A percentile compares a stretch with the other conserved stretches of the same genome.
Conservation (phyloP, 768 basidiomycete genomes). For the Hemileccinum impolitum region DNA sequence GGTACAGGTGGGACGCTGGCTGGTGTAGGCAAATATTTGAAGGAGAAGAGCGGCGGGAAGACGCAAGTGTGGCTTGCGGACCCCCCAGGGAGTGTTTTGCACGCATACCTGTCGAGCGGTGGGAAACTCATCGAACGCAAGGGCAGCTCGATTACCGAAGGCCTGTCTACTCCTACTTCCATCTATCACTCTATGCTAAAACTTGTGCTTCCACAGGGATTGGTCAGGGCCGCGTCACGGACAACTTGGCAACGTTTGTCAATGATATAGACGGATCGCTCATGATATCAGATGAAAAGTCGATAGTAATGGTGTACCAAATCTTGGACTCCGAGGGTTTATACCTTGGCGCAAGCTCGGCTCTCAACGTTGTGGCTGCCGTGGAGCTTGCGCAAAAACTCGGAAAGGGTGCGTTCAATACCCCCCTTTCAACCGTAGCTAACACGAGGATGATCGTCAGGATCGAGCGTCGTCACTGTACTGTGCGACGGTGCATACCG, state of each 20-base stretch:
- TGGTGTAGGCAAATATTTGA: slow-evolving; percentile 79
- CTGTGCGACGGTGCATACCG: slow-evolving; percentile 96
- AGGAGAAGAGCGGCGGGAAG: slow-evolving; percentile 74
- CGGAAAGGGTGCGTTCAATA: slow-evolving; percentile 59
- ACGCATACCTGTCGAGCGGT: slow-evolving; percentile 78
- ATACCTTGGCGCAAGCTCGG: slow-evolving; percentile 92
- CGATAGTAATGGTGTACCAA: slow-evolving; percentile 91
- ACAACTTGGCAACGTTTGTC: slow-evolving; percentile 84
- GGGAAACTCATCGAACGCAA: slow-evolving; percentile 70
- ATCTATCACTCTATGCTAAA: neutral
- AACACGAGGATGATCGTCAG: slow-evolving; percentile 35
- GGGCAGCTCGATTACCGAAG: slow-evolving; percentile 93
- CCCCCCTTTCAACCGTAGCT: neutral
- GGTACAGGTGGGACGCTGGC: slow-evolving; percentile 97
- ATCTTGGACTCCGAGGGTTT: slow-evolving; percentile 89
- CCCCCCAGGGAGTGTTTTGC: slow-evolving; percentile 91
- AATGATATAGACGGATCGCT: slow-evolving; percentile 78
- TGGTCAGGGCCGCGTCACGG: slow-evolving; percentile 93
- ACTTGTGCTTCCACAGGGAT: slow-evolving; percentile 58
- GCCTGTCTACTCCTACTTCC: slow-evolving; percentile 34
- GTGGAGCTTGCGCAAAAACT: slow-evolving; percentile 81
- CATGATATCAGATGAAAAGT: slow-evolving; percentile 82
- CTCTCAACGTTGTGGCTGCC: slow-evolving; percentile 93
- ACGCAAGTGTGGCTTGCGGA: slow-evolving; percentile 94
- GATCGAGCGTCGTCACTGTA: slow-evolving; percentile 82